Conservation (phyloP, 257 asterid species). For the Scutellaria galericulata region DNA sequence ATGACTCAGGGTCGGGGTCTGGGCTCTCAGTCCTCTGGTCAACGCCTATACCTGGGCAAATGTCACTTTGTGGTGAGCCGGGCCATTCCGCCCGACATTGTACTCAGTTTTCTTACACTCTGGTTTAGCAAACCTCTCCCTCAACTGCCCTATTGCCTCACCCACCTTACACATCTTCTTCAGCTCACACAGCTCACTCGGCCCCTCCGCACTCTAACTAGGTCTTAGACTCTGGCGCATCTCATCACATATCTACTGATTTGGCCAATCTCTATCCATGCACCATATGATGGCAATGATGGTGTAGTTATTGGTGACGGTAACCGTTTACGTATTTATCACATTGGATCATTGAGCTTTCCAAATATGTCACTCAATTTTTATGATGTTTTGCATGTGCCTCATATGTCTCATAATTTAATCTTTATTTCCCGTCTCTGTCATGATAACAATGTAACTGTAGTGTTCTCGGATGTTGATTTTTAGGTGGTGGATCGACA, state of each 20-base stretch:
- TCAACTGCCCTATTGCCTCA: too few relatives aligned
- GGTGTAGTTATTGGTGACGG: neutral
- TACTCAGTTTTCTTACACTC: too few relatives aligned
- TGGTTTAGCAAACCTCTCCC: too few relatives aligned
- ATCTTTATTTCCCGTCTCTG: neutral
- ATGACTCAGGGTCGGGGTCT: too few relatives aligned
- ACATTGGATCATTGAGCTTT: neutral
- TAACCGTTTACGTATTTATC: neutral
- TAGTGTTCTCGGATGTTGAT: neutral
- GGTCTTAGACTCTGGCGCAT: neutral
- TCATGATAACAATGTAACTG: neutral
- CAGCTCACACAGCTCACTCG: neutral
- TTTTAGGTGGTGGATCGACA: neutral
- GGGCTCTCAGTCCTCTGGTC: too few relatives aligned
- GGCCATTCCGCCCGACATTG: too few relatives aligned
- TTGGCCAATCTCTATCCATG: neutral
- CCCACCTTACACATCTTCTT: neutral
- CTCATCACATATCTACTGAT: neutral
- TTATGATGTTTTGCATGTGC: neutral
- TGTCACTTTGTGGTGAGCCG: too few relatives aligned
- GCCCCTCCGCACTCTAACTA: neutral
- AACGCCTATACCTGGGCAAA: too few relatives aligned
- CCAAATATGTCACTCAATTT: neutral
- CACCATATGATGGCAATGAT: neutral
- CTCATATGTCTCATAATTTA: neutral